Evolutionary conservation across 2,329 filamentous ascomycete species (phyloP).

Genomic region (Colletotrichum liriopes): DNA sequence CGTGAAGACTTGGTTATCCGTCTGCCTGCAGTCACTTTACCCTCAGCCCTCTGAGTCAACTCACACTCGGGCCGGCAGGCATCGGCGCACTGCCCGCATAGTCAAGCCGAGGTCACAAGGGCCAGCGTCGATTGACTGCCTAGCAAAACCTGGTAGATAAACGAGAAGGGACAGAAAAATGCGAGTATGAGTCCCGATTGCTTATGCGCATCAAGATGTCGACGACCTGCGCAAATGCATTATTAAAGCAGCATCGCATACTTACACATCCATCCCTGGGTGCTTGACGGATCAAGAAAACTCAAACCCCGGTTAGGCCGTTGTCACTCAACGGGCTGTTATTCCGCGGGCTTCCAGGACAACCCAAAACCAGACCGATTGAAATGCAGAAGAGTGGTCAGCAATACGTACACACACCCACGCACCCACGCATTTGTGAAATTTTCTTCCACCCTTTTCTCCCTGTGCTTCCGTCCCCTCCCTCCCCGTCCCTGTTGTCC

Average conservation of each 20-base stretch:
- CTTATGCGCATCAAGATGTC: slow-evolving; percentile 11
- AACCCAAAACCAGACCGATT: neutral
- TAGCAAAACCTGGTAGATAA: neutral
- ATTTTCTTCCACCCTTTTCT: slow-evolving; percentile 17
- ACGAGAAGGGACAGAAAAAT: neutral
- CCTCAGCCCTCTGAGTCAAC: neutral
- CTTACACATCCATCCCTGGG: slow-evolving; percentile 6
- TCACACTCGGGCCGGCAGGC: neutral
- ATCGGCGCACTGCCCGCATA: slow-evolving; percentile 9
- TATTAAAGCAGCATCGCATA: slow-evolving; percentile 15
- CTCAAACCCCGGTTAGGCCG: slow-evolving; percentile 22
- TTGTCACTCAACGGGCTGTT: slow-evolving; percentile 22
- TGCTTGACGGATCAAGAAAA: slow-evolving; percentile 21
- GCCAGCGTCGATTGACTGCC: neutral
- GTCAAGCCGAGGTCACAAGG: neutral
- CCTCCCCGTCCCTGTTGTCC: neutral
- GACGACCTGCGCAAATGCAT: slow-evolving; percentile 16
- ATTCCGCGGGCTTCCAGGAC: slow-evolving; percentile 24
- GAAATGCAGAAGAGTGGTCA: slow-evolving; percentile 13
- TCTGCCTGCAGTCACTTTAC: slow-evolving; percentile 5
- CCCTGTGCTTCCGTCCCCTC: slow-evolving; percentile 4
- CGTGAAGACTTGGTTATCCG: neutral
- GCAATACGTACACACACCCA: neutral
- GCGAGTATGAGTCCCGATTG: neutral
- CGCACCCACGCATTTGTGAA: slow-evolving; percentile 9